Evolutionary conservation across 1,284 basidiomycete species (phyloP), one percentile per base, ranked within the genome.

Genomic region (Meira nashicola): DNA sequence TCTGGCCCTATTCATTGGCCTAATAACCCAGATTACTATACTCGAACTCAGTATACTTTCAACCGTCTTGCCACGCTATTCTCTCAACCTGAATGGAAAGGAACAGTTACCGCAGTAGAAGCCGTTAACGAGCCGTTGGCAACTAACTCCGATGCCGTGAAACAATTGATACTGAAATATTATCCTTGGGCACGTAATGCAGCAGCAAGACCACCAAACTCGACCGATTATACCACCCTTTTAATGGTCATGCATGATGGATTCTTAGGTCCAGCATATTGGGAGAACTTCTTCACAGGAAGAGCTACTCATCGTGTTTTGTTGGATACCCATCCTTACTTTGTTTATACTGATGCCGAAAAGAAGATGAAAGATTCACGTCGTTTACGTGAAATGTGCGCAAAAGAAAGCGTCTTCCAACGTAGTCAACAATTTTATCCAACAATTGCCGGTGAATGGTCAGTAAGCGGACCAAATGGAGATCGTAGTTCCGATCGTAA

Each of bases 1-100:
- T 83, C 81, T 57, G 82, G 86, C 54, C 67, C 80, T 14, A 88
- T 89, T 10, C 67, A 80, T 38, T 95, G 90, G 91, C 86, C 89
- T 11, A 83, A 83, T 2, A 83, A 84, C 57, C 80, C 82, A 58
- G 83, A 82, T 14, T 87, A 91, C 68, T 82, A 92, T 43, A 81
- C 83, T 43, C 85, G 90, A 39, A 88, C 89, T 1, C 82, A 88
- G 71, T 79, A 81, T 10, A 82, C 91, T 62, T 84, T 92, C 70
- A 83, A 86, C 73, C 82, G 62, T 38, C 74, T 82, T 48, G 70
- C 65, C n/a, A 38, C 46, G 4, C 67, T 68, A 37, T 76, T 74
- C 55, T 63, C 60, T 23, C 47, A 65, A 53, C 19, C 60, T 38
- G 55, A 72, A 54, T 77, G 72, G 58, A 39, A 46, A 28, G 65